Conservation (phyloP, 805 yeast species). For the Scheffersomyces amazonensis region DNA sequence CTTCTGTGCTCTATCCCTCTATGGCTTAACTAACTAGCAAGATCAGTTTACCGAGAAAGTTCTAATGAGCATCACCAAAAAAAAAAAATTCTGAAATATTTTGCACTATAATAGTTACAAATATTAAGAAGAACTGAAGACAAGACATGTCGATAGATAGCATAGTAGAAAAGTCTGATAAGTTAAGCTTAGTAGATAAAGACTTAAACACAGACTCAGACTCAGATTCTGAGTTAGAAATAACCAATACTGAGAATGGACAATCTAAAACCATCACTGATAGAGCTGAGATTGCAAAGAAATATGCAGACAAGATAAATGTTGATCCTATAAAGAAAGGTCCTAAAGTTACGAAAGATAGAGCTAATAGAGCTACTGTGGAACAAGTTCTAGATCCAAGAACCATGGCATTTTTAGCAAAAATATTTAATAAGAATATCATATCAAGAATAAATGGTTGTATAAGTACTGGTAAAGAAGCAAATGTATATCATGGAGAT, state of each 20-base stretch:
- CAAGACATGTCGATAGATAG: neutral
- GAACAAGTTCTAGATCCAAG: conserved; percentile 96
- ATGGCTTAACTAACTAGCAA: no score
- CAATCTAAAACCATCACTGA: conserved; percentile 28
- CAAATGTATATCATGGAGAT: conserved; percentile 79
- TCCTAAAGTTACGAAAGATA: conserved; percentile 67
- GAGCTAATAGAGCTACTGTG: conserved; percentile 92
- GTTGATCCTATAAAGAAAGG: conserved; percentile 58
- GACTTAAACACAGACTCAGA: conserved; percentile 11
- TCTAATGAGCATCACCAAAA: neutral
- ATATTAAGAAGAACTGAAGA: neutral
- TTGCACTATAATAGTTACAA: neutral
- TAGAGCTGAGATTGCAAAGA: conserved; percentile 50
- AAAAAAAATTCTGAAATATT: neutral
- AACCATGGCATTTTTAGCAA: conserved; percentile 78
- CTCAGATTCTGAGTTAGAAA: conserved; percentile 12
- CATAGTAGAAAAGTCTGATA: neutral
- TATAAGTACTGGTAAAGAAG: conserved; percentile 95
- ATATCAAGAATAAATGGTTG: conserved; percentile 90
- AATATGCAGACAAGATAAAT: conserved; percentile 62
- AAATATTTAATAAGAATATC: conserved; percentile 78
- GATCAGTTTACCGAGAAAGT: no score
- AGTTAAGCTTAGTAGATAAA: neutral
- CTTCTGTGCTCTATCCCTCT: no score
- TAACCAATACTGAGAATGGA: neutral